Evolutionary conservation across 805 yeast species (phyloP).

Genomic region (Metschnikowia lachancei): DNA sequence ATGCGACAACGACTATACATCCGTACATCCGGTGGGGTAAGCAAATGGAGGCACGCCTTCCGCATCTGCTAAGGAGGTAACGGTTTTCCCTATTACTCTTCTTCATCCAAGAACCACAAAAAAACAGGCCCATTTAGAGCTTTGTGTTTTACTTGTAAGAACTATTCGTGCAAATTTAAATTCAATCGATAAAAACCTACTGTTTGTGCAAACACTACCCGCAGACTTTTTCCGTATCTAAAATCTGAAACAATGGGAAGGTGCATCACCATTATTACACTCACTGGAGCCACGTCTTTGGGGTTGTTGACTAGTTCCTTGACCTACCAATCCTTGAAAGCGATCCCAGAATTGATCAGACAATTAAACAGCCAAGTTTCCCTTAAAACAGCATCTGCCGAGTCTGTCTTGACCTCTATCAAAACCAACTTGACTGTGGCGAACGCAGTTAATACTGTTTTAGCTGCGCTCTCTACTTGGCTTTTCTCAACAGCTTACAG

Average conservation of each 20-base stretch:
- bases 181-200: not conserved
- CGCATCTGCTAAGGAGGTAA: slow-evolving; percentile 7
- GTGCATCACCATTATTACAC: slow-evolving; percentile 48
- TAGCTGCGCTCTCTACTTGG: slow-evolving; percentile 46
- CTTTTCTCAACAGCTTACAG: slow-evolving; percentile 56
- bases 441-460: slow-evolving; percentile 32
- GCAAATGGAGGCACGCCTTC: slow-evolving; percentile 9
- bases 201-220: not conserved
- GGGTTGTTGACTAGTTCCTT: slow-evolving; percentile 62
- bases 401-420: slow-evolving; percentile 20
- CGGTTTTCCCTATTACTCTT: not conserved
- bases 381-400: slow-evolving; percentile 15
- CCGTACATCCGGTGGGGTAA: slow-evolving; percentile 9
- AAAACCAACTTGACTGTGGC: slow-evolving; percentile 21
- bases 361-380: slow-evolving; percentile 24
- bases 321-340: slow-evolving; percentile 37
- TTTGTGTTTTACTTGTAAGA: not conserved
- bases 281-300: slow-evolving; percentile 62
- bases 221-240: not conserved
- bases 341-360: slow-evolving; percentile 30
- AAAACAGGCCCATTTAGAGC: not conserved
- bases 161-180: not conserved
- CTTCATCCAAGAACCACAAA: not conserved
- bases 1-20: not conserved
- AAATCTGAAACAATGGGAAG: slow-evolving; percentile 25